Conservation (phyloP, 2,329 filamentous ascomycete species). For the Hypoxylon sp. region DNA sequence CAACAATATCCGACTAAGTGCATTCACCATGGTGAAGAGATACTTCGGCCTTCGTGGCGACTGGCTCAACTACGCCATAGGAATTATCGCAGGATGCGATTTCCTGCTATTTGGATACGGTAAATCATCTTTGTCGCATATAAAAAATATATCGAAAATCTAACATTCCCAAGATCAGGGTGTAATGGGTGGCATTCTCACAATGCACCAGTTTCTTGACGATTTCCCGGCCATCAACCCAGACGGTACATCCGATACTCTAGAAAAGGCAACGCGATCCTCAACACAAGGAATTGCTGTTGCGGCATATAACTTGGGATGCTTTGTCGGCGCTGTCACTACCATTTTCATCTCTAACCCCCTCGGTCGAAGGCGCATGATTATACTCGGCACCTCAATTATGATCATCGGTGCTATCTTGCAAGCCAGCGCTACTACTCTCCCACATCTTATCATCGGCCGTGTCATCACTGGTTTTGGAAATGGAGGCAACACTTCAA, state of each 20-base stretch:
- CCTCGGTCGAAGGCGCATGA: constrained; percentile 69
- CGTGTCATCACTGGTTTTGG: constrained; percentile 63
- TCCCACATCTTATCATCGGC: constrained; percentile 71
- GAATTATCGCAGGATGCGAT: constrained; percentile 79
- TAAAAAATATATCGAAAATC: constrained; percentile 4
- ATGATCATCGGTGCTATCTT: constrained; percentile 69
- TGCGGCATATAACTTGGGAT: constrained; percentile 72
- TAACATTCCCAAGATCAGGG: constrained; percentile 74
- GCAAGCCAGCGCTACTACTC: constrained; percentile 58
- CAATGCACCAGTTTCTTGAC: constrained; percentile 72
- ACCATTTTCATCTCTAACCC: constrained; percentile 67
- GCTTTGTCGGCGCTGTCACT: constrained; percentile 66
- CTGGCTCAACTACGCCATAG: constrained; percentile 77
- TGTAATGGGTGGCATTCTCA: constrained; percentile 82
- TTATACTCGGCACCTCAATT: constrained; percentile 69
- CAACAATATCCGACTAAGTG: background rate
- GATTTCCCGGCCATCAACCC: constrained; percentile 70
- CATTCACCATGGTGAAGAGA: constrained; percentile 49
- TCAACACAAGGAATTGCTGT: constrained; percentile 68
- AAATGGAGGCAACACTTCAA: constrained; percentile 61
- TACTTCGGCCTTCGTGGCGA: constrained; percentile 78
- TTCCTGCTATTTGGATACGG: constrained; percentile 75
- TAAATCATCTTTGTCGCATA: constrained; percentile 49
- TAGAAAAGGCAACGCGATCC: constrained; percentile 60
- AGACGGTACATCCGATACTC: constrained; percentile 51